A percentile compares a stretch with the other conserved stretches of the same genome.
Evolutionary conservation across 345 rosid genomes (phyloP).

Genomic region (Microthlaspi erraticum): DNA sequence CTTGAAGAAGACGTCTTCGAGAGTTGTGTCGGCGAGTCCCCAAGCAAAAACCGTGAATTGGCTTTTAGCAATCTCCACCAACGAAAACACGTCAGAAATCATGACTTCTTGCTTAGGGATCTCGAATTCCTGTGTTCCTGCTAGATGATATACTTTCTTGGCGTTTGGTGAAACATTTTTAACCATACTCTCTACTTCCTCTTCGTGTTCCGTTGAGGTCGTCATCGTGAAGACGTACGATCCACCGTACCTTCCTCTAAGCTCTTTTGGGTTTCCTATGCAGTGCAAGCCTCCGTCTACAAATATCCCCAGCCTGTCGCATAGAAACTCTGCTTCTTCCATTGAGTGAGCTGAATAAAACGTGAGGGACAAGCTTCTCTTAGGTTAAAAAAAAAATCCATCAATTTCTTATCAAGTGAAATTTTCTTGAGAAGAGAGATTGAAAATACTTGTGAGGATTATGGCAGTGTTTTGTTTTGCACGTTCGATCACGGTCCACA

Average conservation of each 20-base stretch:
- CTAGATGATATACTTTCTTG: conserved; percentile 70
- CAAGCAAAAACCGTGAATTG: conserved; percentile 82
- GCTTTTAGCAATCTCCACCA: conserved; percentile 82
- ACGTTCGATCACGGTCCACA: conserved; percentile 86
- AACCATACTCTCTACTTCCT: conserved; percentile 70
- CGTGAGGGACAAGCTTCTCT: conserved; percentile 26
- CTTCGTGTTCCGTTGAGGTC: conserved; percentile 60
- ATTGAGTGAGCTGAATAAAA: conserved; percentile 70
- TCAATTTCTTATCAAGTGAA: neutral
- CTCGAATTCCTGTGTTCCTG: conserved; percentile 97
- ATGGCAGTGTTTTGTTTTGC: conserved; percentile 85
- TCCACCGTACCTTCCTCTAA: conserved; percentile 88
- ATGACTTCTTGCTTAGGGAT: conserved; percentile 79
- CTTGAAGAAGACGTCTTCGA: conserved; percentile 88
- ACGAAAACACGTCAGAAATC: conserved; percentile 70
- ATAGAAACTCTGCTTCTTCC: conserved; percentile 96
- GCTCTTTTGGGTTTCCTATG: conserved; percentile 86
- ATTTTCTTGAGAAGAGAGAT: neutral
- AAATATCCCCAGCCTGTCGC: conserved; percentile 87
- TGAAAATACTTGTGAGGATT: conserved; percentile 67
- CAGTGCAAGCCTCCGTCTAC: conserved; percentile 91
- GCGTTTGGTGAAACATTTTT: conserved; percentile 62
- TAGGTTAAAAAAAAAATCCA: conserved; percentile 16
- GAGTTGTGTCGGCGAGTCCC: conserved; percentile 93
- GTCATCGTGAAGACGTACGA: conserved; percentile 86